These are phyloP conservation scores for Gardenia jasminoides DNA, from an alignment of 257 asterid genomes.

Conservation along the genomic window DNA sequence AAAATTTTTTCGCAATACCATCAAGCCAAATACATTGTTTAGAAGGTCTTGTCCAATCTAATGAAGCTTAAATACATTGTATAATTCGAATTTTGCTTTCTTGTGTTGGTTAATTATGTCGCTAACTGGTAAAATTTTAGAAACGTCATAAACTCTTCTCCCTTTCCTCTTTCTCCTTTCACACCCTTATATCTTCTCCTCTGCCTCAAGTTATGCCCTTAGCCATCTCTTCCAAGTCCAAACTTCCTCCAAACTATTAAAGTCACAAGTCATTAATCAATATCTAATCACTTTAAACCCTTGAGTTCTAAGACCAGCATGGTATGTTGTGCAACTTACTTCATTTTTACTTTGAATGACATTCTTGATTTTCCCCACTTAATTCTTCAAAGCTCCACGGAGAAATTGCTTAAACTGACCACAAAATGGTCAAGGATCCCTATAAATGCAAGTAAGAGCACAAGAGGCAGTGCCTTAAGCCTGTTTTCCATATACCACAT, in stretches of 20 bases:
- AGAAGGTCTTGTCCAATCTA: no score
- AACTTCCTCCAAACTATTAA: not conserved
- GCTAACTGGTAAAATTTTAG: not conserved
- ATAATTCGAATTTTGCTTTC: not conserved
- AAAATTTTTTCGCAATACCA: no score
- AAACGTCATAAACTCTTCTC: not conserved
- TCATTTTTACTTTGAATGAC: not conserved
- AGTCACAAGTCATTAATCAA: not conserved
- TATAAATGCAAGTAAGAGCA: not conserved
- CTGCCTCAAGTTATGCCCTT: not conserved
- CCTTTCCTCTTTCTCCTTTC: not conserved
- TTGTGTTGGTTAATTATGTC: no score
- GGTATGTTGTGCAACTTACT: not conserved
- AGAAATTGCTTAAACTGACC: not conserved
- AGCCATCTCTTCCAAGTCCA: not conserved
- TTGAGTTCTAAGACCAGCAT: not conserved
- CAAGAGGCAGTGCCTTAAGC: not conserved
- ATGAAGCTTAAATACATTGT: no score
- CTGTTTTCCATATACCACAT: not conserved
- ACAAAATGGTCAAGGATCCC: not conserved
- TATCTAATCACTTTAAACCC: not conserved
- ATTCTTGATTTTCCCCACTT: not conserved
- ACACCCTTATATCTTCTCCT: not conserved
- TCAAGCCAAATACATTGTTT: no score
- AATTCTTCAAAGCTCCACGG: not conserved